Percentiles rank a stretch among this genome's conserved stretches.
phyloP scores from a whole-genome alignment of 495 filamentous ascomycete genomes.

The Cercophora newfieldiana region DNA sequence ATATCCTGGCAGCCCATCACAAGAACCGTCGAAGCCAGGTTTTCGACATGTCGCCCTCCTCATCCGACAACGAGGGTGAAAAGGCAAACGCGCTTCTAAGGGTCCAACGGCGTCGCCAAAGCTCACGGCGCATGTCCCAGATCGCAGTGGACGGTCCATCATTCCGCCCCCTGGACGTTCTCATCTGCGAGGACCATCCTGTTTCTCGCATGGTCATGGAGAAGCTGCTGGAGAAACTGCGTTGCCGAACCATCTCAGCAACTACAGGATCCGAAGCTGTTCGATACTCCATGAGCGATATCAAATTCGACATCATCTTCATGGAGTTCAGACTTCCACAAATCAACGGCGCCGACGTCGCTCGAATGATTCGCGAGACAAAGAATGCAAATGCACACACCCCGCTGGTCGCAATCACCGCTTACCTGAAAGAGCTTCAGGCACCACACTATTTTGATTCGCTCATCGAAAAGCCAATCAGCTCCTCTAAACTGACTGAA shows the following conservation, averaged over 20 bases:
- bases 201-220: slow-evolving; percentile 98
- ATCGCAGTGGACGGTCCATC: slow-evolving; percentile 76
- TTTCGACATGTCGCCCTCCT: slow-evolving; percentile 94
- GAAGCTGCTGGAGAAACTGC: slow-evolving; percentile 88
- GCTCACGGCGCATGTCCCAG: slow-evolving; percentile 86
- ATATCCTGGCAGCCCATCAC: slow-evolving; percentile 69
- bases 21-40: slow-evolving; percentile 92
- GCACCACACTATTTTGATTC: slow-evolving; percentile 93
- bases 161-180: slow-evolving; percentile 88
- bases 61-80: slow-evolving; percentile 94
- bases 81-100: slow-evolving; percentile 89
- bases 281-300: slow-evolving; percentile 87
- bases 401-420: slow-evolving; percentile 94
- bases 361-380: slow-evolving; percentile 94
- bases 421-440: slow-evolving; percentile 92
- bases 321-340: slow-evolving; percentile 95
- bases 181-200: slow-evolving; percentile 97
- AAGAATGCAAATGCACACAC: slow-evolving; percentile 93
- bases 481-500: slow-evolving; percentile 81
- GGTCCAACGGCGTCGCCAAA: slow-evolving; percentile 88
- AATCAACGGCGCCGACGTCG: slow-evolving; percentile 91
- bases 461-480: slow-evolving; percentile 94
- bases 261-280: slow-evolving; percentile 86
- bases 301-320: slow-evolving; percentile 96
- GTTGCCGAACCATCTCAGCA: slow-evolving; percentile 91